phyloP scores from a whole-genome alignment of 441 rosid genomes.

The Populus hybrid region DNA sequence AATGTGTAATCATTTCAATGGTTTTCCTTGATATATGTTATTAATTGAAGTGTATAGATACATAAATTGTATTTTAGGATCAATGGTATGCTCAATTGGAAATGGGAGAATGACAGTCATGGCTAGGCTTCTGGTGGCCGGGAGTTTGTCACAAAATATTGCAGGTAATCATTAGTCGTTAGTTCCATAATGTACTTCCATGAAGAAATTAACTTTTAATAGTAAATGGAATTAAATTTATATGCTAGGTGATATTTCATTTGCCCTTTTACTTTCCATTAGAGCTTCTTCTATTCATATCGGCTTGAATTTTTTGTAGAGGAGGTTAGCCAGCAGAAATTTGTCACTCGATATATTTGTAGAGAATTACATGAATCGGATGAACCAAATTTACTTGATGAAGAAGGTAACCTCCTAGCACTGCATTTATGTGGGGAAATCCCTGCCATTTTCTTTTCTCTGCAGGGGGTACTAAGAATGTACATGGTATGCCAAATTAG shows the following conservation, averaged over 20 bases:
- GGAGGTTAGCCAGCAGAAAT: conserved; percentile 39
- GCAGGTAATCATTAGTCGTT: conserved; percentile 27
- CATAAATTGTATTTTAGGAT: conserved; percentile 1
- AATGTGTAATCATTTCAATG: background rate
- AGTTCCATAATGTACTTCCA: background rate
- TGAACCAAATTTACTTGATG: conserved; percentile 65
- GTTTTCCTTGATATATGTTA: conserved; percentile 5
- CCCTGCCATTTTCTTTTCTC: background rate
- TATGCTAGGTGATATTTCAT: background rate
- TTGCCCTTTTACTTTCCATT: background rate
- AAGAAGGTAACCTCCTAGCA: conserved; percentile 45
- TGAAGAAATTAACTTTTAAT: background rate
- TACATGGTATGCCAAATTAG: background rate
- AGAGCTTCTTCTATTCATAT: background rate
- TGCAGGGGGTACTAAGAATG: background rate
- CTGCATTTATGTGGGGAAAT: background rate
- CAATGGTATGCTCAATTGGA: conserved; percentile 61
- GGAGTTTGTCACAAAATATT: conserved; percentile 30
- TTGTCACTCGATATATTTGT: conserved; percentile 35
- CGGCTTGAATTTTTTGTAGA: conserved; percentile 25
- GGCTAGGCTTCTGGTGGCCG: conserved; percentile 52
- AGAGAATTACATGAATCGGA: conserved; percentile 53
- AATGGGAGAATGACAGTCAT: conserved; percentile 60
- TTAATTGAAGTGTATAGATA: conserved; percentile 25
- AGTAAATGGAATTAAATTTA: background rate